Percentiles rank a stretch among this genome's conserved stretches.
phyloP scores from a whole-genome alignment of 352 stramenopile species.

The Phytophthora sp. region DNA sequence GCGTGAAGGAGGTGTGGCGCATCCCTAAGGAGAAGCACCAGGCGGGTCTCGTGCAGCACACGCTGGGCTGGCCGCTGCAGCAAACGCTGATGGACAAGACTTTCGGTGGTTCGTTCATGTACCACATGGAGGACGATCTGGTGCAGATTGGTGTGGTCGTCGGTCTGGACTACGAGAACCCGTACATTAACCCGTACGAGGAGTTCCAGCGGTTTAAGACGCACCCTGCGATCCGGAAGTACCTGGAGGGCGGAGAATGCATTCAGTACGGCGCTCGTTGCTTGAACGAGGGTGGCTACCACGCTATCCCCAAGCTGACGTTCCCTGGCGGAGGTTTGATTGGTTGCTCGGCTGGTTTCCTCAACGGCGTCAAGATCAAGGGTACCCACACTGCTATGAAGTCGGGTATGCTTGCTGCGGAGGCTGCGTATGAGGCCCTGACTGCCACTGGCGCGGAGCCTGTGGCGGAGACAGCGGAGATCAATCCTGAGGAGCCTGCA shows the following conservation, averaged over 20 bases:
- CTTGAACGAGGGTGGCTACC: constrained; percentile 95
- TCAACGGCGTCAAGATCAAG: constrained; percentile 99
- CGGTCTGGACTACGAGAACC: constrained; percentile 99
- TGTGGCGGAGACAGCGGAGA: constrained; percentile 73
- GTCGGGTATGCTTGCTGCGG: constrained; percentile 97
- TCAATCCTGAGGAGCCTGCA: constrained; percentile 67
- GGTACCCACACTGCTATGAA: constrained; percentile 99
- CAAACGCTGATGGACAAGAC: constrained; percentile 91
- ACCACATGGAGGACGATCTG: constrained; percentile 97
- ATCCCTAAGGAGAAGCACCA: constrained; percentile 94
- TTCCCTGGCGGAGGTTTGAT: constrained; percentile 97
- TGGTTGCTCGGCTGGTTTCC: constrained; percentile 97
- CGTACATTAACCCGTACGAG: constrained; percentile 98
- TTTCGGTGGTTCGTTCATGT: constrained; percentile 99
- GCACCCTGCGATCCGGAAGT: constrained; percentile 92
- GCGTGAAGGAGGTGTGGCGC: constrained; percentile 98
- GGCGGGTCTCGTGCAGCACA: constrained; percentile 97
- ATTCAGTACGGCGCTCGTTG: constrained; percentile 97
- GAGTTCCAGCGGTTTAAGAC: constrained; percentile 99
- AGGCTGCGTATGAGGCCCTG: constrained; percentile 94
- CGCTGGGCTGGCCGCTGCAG: constrained; percentile 97
- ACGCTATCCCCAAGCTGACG: constrained; percentile 98
- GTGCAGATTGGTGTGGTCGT: constrained; percentile 97
- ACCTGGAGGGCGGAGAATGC: constrained; percentile 97
- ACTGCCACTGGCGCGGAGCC: constrained; percentile 55